Evolutionary conservation across 148 eudicot species (phyloP).

Genomic region (Selenicereus undatus): DNA sequence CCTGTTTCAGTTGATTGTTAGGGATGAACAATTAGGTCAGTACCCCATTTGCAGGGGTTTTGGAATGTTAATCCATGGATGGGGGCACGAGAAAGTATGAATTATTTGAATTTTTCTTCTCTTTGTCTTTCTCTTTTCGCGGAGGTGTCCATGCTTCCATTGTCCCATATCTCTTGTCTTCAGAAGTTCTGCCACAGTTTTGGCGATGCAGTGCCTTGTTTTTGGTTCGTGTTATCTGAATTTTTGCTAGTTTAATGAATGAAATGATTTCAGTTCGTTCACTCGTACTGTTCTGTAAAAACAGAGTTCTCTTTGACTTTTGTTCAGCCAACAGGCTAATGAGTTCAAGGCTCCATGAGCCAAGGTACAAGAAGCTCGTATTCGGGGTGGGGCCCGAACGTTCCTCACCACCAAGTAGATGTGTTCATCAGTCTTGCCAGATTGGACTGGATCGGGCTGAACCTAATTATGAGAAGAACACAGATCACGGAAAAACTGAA

Average conservation of each 20-base stretch:
- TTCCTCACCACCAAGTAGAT: too few species aligned
- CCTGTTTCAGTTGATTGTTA: slow-evolving; percentile 8
- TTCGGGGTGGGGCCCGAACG: too few species aligned
- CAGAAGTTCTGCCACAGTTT: background rate
- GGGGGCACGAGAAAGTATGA: slow-evolving; percentile 24
- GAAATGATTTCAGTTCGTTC: background rate
- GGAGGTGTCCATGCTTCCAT: slow-evolving; percentile 13
- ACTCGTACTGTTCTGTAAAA: too few species aligned
- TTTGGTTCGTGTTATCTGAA: slow-evolving; percentile 25
- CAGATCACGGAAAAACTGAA: too few species aligned
- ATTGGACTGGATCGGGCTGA: too few species aligned
- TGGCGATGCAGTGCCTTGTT: slow-evolving; percentile 14
- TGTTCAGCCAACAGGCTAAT: too few species aligned
- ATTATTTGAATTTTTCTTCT: slow-evolving; percentile 16
- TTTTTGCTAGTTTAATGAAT: slow-evolving; percentile 20
- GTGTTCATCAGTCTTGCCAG: too few species aligned
- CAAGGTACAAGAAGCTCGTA: too few species aligned
- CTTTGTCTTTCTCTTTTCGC: background rate
- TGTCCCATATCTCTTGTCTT: slow-evolving; percentile 13
- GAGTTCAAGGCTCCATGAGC: too few species aligned
- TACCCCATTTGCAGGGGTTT: slow-evolving; percentile 14
- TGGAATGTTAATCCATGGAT: background rate
- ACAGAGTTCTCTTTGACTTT: too few species aligned
- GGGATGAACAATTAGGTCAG: slow-evolving; percentile 21
- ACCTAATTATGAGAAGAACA: too few species aligned